Evolutionary conservation across 2,329 filamentous ascomycete species (phyloP).

Genomic region (Xylaria hypoxylon): DNA sequence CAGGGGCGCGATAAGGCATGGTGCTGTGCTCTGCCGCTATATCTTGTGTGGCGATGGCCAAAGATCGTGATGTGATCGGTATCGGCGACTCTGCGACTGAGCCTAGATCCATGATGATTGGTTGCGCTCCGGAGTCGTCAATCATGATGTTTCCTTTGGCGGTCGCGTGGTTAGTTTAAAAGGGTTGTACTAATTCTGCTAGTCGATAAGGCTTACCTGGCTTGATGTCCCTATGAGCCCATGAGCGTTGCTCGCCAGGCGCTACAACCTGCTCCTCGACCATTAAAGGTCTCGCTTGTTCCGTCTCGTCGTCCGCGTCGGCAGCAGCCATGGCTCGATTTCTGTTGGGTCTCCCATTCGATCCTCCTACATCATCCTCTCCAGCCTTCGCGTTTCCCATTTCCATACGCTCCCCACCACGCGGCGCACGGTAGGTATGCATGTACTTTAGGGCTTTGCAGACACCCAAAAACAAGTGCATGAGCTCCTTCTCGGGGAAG

Average conservation of each 20-base stretch:
- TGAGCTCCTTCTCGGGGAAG: constrained; percentile 88
- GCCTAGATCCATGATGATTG: constrained; percentile 97
- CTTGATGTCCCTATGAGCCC: constrained; percentile 97
- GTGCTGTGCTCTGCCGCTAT: constrained; percentile 95
- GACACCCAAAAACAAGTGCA: constrained; percentile 92
- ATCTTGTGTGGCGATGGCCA: constrained; percentile 93
- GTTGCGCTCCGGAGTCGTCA: constrained; percentile 85
- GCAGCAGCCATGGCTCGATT: constrained; percentile 55
- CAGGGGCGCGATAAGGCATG: constrained; percentile 97
- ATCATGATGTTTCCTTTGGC: constrained; percentile 95
- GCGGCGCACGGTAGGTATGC: constrained; percentile 81
- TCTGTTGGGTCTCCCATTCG: constrained; percentile 54
- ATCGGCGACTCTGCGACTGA: constrained; percentile 89
- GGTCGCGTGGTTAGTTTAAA: constrained; percentile 16
- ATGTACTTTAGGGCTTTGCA: constrained; percentile 89
- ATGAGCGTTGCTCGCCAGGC: constrained; percentile 78
- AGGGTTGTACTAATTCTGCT: background rate
- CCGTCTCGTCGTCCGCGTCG: constrained; percentile 76
- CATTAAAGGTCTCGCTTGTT: constrained; percentile 87
- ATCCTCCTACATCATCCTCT: constrained; percentile 55
- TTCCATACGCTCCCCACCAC: constrained; percentile 63
- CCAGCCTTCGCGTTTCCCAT: constrained; percentile 59
- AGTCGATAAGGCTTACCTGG: constrained; percentile 72
- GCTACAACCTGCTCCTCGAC: constrained; percentile 78
- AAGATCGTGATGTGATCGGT: constrained; percentile 87